phyloP scores from a whole-genome alignment of 2,329 filamentous ascomycete genomes.

The Pseudopyrenochaeta lycopersici region DNA sequence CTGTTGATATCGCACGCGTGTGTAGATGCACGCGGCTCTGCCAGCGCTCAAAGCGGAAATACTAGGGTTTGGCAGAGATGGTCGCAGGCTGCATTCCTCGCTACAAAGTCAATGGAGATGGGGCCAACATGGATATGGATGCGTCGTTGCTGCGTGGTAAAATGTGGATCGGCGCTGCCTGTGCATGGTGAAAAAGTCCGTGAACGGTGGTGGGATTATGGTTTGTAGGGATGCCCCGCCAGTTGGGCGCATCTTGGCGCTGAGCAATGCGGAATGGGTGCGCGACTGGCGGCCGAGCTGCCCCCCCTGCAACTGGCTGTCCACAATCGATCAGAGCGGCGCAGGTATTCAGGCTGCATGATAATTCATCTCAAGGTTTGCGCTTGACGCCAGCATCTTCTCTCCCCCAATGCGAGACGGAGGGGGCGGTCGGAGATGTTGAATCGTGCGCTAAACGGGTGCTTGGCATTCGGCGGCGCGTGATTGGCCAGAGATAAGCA shows the following conservation, averaged over 20 bases:
- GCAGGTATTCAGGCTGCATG: conserved; percentile 2
- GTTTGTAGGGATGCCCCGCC: neutral
- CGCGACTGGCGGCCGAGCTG: neutral
- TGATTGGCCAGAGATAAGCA: conserved; percentile 43
- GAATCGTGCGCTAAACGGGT: conserved; percentile 7
- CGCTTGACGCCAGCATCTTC: conserved; percentile 14
- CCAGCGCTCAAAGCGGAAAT: no score
- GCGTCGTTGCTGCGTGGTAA: no score
- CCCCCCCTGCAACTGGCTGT: neutral
- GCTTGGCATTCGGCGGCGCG: neutral
- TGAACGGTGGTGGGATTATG: no score
- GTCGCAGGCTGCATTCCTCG: no score
- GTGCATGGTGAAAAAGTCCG: no score
- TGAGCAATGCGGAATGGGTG: neutral
- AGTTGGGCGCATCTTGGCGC: neutral
- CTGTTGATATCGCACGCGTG: neutral
- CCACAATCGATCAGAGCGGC: conserved; percentile 1
- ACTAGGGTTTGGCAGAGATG: no score
- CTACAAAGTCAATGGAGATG: no score
- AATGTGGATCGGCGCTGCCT: no score
- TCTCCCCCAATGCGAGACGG: conserved; percentile 13
- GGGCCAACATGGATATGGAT: no score
- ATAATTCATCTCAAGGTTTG: conserved; percentile 11
- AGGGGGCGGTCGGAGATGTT: conserved; percentile 14
- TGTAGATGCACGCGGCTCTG: neutral